Evolutionary conservation across 2,329 filamentous ascomycete genomes (phyloP).

Genomic region (Plectosphaerella cucumerina): DNA sequence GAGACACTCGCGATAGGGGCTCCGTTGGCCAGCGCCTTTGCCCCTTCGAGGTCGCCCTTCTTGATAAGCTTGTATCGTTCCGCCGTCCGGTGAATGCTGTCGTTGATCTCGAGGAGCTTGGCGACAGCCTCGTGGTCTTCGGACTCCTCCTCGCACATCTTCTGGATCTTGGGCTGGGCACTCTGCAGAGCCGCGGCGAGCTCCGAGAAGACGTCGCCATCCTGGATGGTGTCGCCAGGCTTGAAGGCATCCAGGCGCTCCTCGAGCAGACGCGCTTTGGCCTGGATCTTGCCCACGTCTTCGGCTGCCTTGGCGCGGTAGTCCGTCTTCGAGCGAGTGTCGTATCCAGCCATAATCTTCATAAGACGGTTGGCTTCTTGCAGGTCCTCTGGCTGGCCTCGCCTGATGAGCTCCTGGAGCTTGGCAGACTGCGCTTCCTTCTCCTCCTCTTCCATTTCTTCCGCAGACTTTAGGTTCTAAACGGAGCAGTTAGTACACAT

Average conservation of each 20-base stretch:
- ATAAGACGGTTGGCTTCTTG: slow-evolving; percentile 97
- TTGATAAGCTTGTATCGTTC: slow-evolving; percentile 95
- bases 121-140: slow-evolving; percentile 88
- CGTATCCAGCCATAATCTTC: slow-evolving; percentile 99
- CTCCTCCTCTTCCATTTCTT: slow-evolving; percentile 99
- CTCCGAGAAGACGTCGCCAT: slow-evolving; percentile 72
- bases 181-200: slow-evolving; percentile 83
- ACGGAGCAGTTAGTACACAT: slow-evolving; percentile 2
- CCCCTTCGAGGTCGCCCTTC: slow-evolving; percentile 84
- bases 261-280: slow-evolving; percentile 88
- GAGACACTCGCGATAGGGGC: slow-evolving; percentile 40
- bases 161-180: slow-evolving; percentile 67
- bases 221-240: slow-evolving; percentile 71
- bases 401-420: slow-evolving; percentile 89
- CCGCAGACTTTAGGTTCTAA: slow-evolving; percentile 89
- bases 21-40: slow-evolving; percentile 78
- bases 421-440: slow-evolving; percentile 95
- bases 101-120: slow-evolving; percentile 94
- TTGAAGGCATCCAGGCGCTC: slow-evolving; percentile 86
- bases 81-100: slow-evolving; percentile 96
- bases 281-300: slow-evolving; percentile 90
- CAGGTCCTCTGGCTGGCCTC: slow-evolving; percentile 86
- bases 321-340: slow-evolving; percentile 92
- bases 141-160: slow-evolving; percentile 44
- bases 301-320: slow-evolving; percentile 97